Evolutionary conservation across 768 basidiomycete species (phyloP).

Genomic region (Melanogaster broomeanus): DNA sequence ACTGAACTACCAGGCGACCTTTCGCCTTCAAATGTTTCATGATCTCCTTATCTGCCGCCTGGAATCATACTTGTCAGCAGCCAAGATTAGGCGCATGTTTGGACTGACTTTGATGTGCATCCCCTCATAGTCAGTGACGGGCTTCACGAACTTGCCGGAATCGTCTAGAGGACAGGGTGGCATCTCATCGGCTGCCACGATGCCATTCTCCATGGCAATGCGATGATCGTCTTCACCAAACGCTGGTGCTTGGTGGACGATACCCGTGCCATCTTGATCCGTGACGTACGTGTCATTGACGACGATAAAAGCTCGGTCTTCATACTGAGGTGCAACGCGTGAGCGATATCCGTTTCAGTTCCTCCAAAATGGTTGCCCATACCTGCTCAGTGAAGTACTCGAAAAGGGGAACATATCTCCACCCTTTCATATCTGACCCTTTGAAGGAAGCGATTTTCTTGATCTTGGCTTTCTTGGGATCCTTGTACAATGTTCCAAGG

Average conservation of each 20-base stretch:
- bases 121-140: constrained; percentile 89
- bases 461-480: constrained; percentile 95
- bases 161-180: constrained; percentile 98
- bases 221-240: constrained; percentile 99
- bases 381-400: constrained; percentile 97
- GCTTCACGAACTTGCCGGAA: constrained; percentile 79
- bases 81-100: background rate
- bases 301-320: constrained; percentile 89
- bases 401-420: constrained; percentile 93
- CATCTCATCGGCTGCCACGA: constrained; percentile 86
- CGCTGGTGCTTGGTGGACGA: constrained; percentile 97
- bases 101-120: constrained; percentile 79
- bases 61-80: constrained; percentile 1
- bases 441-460: constrained; percentile 88
- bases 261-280: constrained; percentile 91
- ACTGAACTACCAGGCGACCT: constrained; percentile 85
- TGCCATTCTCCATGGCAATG: constrained; percentile 80
- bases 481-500: constrained; percentile 89
- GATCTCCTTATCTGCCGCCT: constrained; percentile 94
- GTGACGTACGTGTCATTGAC: constrained; percentile 93
- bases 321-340: constrained; percentile 57
- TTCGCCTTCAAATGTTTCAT: constrained; percentile 87
- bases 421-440: constrained; percentile 92
- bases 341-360: background rate
- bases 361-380: constrained; percentile 11